Evolutionary conservation across 306 rosid species (phyloP), one percentile per base, ranked within the genome.

Genomic region (Cucurbita argyrosperma): DNA sequence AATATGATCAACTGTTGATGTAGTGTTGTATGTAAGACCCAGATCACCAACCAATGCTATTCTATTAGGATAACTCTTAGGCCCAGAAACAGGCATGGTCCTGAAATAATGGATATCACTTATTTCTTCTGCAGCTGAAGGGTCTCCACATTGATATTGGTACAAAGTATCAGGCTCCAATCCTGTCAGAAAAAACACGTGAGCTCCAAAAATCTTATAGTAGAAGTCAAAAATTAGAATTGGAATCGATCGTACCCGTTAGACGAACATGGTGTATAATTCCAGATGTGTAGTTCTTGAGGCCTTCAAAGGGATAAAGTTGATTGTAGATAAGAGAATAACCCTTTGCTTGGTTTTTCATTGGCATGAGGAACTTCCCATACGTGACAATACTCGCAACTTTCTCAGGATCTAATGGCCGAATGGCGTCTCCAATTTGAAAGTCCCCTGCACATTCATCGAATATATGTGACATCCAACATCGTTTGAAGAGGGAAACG

Each of bases 241-340:
- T 46, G 12, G 19, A 16, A 10, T 72, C 39, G 67, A 30, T 26
- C 69, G 54, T 84, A 90, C 96, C 96, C 35, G 76, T 82, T 73
- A 93, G 90, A 75, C 86, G 90, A 86, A 89, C 97, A 78, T 90
- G 98, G 81, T 93, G 98, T 71, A 90, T 90, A 23, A 93, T 93
- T 74, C 98, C 98, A 40, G 97, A 90, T 78, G 98, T 87, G 79
- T 93, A 93, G 84, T 93, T 93, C 57, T 87, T 87, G 69, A 93
- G 96, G 79, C 93, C 97, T 81, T 93, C 82, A 85, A 87, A 89
- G 58, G 92, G 96, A 80, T 93, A 90, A 54, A 93, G 88, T 74
- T 90, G 97, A 83, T 81, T 87, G 74, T 93, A 93, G 56, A 89
- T 81, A 45, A 87, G 90, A 74, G 97, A 85, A 78, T 86, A 76